Evolutionary conservation across 768 basidiomycete species (phyloP).

Genomic region (Hortiboletus campestris): DNA sequence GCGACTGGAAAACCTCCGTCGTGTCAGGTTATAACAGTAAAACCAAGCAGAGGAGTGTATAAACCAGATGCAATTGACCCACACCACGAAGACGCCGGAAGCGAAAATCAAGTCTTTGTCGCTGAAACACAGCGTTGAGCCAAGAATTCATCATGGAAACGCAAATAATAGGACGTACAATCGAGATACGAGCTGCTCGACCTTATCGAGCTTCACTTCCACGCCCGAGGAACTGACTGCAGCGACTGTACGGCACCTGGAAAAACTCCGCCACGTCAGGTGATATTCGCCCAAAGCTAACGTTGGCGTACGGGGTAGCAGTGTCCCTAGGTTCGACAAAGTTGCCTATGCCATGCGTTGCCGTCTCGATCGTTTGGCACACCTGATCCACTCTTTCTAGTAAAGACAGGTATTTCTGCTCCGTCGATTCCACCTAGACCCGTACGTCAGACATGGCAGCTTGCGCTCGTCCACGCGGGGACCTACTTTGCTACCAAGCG

Average conservation of each 20-base stretch:
- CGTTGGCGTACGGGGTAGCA: too few species aligned
- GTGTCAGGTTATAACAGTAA: too few species aligned
- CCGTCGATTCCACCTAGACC: not conserved
- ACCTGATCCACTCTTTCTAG: not conserved
- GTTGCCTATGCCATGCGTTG: too few species aligned
- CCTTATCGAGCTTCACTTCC: too few species aligned
- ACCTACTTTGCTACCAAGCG: conserved; percentile 1
- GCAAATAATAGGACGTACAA: not conserved
- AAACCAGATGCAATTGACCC: not conserved
- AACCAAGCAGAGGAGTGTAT: not conserved
- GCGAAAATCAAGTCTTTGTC: too few species aligned
- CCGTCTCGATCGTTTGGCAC: not conserved
- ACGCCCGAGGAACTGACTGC: too few species aligned
- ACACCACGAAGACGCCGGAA: not conserved
- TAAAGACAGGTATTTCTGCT: not conserved
- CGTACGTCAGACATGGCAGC: not conserved
- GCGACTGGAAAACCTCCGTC: too few species aligned
- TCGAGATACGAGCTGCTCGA: not conserved
- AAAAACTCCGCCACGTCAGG: too few species aligned
- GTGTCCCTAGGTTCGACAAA: too few species aligned
- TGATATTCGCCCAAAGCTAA: too few species aligned
- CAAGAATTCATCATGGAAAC: not conserved
- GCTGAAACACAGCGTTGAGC: not conserved
- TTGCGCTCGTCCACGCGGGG: not conserved
- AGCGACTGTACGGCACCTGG: too few species aligned